Evolutionary conservation across 1,284 basidiomycete species (phyloP).

Genomic region (Ganoderma meredithae): DNA sequence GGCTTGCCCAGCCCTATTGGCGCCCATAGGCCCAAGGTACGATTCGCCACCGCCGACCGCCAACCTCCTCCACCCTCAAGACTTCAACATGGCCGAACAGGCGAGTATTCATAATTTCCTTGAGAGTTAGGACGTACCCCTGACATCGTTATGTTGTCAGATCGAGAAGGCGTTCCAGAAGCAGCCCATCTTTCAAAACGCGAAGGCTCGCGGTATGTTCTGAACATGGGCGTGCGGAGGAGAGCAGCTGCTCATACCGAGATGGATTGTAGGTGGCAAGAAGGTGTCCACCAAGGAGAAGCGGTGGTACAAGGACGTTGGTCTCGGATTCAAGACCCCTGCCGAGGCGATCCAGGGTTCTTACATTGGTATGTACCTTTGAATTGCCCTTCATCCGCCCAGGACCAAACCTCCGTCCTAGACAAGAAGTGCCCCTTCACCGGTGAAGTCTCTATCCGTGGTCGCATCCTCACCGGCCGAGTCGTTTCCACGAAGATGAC

Average conservation of each 20-base stretch:
- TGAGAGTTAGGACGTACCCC: background rate
- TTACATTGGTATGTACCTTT: conserved; percentile 85
- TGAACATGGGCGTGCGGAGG: conserved; percentile 13
- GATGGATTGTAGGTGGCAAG: conserved; percentile 69
- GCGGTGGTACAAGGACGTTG: conserved; percentile 99
- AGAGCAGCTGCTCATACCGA: conserved; percentile 24
- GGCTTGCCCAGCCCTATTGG: conserved; percentile 40
- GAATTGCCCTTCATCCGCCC: background rate
- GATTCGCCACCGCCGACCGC: conserved; percentile 35
- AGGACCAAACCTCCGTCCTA: conserved; percentile 40
- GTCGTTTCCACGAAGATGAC: conserved; percentile 99
- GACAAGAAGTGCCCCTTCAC: conserved; percentile 99
- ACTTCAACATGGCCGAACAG: conserved; percentile 69
- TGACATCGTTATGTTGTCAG: conserved; percentile 47
- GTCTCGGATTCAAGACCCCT: conserved; percentile 97
- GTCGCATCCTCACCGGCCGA: conserved; percentile 97
- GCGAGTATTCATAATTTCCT: conserved; percentile 45
- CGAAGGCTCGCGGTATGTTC: conserved; percentile 89
- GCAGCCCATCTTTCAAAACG: conserved; percentile 98
- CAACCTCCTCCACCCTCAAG: conserved; percentile 41
- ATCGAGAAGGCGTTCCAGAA: conserved; percentile 97
- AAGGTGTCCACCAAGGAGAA: conserved; percentile 94
- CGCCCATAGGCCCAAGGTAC: conserved; percentile 34
- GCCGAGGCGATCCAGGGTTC: conserved; percentile 95
- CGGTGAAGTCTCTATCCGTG: conserved; percentile 96